Evolutionary conservation across 176 grass and related monocot genomes (phyloP).

Genomic region (Pontederia paniculata): DNA sequence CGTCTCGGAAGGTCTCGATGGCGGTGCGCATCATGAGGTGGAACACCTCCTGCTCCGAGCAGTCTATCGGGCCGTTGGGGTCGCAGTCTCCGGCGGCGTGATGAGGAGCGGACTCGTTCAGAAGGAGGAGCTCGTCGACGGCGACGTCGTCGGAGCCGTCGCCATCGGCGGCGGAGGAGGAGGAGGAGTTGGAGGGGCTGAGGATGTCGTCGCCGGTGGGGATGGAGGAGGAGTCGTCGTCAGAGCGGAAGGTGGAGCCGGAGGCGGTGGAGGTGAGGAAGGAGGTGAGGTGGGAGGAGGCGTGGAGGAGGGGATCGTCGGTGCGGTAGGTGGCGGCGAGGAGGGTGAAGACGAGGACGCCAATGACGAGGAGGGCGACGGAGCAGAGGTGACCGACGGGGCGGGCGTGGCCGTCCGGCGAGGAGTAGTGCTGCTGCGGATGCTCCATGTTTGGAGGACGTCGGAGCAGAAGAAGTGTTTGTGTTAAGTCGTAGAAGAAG

Average conservation of each 20-base stretch:
- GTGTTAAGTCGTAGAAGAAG: too few relatives aligned
- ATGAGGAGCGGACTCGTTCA: not conserved
- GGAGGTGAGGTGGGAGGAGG: not conserved
- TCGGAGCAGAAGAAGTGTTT: too few relatives aligned
- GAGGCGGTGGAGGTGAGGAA: not conserved
- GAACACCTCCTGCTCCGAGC: conserved; percentile 42
- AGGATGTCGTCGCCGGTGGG: conserved; percentile 15
- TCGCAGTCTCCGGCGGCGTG: conserved; percentile 22
- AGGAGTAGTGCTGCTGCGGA: too few relatives aligned
- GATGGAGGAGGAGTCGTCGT: conserved; percentile 12
- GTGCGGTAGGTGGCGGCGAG: conserved; percentile 16
- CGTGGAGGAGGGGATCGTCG: conserved; percentile 10
- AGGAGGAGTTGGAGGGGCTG: conserved; percentile 19
- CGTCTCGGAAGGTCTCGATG: conserved; percentile 45
- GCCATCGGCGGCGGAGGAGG: not conserved
- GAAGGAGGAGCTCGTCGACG: not conserved
- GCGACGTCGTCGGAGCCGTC: not conserved
- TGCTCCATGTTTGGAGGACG: too few relatives aligned
- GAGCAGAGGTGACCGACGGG: conserved; percentile 16
- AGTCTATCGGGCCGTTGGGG: conserved; percentile 31
- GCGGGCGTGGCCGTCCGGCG: not conserved
- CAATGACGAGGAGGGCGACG: conserved; percentile 3
- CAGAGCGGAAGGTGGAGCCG: conserved; percentile 23
- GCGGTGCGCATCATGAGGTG: conserved; percentile 53
- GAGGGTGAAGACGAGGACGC: conserved; percentile 18